Evolutionary conservation across 2,329 filamentous ascomycete species (phyloP), one percentile per base, ranked within the genome.

Genomic region (Verticillium isaacii): DNA sequence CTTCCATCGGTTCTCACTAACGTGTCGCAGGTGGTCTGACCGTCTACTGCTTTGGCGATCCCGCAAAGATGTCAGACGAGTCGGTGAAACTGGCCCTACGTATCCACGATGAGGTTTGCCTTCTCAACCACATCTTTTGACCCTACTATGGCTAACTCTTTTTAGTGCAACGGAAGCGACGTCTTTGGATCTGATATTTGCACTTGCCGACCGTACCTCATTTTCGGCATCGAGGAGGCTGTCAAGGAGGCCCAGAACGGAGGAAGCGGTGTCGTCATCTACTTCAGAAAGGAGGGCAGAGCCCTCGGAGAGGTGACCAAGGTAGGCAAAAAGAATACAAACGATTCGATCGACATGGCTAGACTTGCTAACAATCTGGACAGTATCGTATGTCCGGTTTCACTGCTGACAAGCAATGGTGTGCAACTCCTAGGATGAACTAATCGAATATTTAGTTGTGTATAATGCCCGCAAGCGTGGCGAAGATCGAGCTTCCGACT

Each of bases 101-200:
- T 67, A 89, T 98, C 56, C 95, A 87, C 66, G 85, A 87, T 67
- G 85, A 87, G 78, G 83, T 84, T 72, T 66, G 74, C 63, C 61
- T 34, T 41, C 14, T 32, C 39, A 32, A 25, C 19, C 6, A n/a
- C 14, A 37, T 14, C 8, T 17, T 3, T 25, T 50, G n/a, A 25
- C 19, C 9, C 23, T 45, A 15, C 19, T 17, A 39, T 15, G 34
- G 65, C 52, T 56, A 3, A 56, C 50, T 63, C 32, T 32, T 17
- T 17, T 36, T 62, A 85, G 80, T 98, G 95, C 78, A 98, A 98
- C 72, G 95, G 95, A 62, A 96, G 91, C 73, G 95, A 99, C 77
- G 95, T 98, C 54, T 99, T 98, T 74, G 93, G 94, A 63, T 97
- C 93, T 23, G 95, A 99, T 74, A 99, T 98, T 71, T 98, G 95